These are phyloP conservation scores for Malbranchea zuffiana DNA, from an alignment of 2,329 filamentous ascomycete genomes.

Conservation along the genomic window DNA sequence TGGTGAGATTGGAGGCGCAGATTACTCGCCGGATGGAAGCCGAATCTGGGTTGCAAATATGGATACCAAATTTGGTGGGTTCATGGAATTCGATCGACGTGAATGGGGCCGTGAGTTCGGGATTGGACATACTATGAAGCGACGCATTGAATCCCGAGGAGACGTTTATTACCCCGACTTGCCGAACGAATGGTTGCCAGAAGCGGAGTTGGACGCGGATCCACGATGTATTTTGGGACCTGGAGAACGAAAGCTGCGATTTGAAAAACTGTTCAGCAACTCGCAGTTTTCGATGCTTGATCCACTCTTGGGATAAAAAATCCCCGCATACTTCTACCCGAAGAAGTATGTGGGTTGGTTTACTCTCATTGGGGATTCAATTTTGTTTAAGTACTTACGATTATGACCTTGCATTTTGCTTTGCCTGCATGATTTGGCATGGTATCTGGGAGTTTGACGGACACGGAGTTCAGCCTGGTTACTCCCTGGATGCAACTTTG, in stretches of 20 bases:
- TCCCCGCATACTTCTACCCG: no score
- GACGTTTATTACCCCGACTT: slow-evolving; percentile 21
- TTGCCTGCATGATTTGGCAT: no score
- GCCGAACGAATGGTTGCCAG: slow-evolving; percentile 30
- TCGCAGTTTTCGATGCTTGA: slow-evolving; percentile 10
- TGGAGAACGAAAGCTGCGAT: slow-evolving; percentile 26
- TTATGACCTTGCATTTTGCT: no score
- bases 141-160: slow-evolving; percentile 13
- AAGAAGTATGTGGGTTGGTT: no score
- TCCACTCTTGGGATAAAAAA: slow-evolving; percentile 8
- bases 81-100: slow-evolving; percentile 34
- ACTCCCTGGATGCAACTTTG: no score
- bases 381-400: no score
- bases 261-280: slow-evolving; percentile 23
- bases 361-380: no score
- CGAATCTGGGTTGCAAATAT: slow-evolving; percentile 36
- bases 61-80: slow-evolving; percentile 34
- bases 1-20: slow-evolving; percentile 36
- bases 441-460: no score
- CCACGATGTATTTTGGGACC: slow-evolving; percentile 26
- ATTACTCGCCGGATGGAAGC: slow-evolving; percentile 33
- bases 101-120: slow-evolving; percentile 30
- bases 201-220: slow-evolving; percentile 27
- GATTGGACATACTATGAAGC: slow-evolving; percentile 13
- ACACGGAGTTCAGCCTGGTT: no score